A percentile compares a stretch with the other conserved stretches of the same genome.
phyloP scores from a whole-genome alignment of 2,329 filamentous ascomycete species.

The Blastomyces emzantsi region DNA sequence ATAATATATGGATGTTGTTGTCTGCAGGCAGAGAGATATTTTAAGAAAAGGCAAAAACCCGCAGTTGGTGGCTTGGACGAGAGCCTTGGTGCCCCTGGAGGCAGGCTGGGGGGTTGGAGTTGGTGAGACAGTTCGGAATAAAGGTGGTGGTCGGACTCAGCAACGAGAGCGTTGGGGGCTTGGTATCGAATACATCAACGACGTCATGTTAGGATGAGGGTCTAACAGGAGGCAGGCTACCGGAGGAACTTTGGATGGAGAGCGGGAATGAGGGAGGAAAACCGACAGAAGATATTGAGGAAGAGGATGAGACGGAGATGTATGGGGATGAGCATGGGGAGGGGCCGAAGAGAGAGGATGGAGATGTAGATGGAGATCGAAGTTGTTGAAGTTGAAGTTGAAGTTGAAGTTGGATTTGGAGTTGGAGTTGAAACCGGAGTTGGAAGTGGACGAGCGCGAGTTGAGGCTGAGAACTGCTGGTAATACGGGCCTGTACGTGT shows the following conservation, averaged over 20 bases:
- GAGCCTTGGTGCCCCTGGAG: background rate
- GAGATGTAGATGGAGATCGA: background rate
- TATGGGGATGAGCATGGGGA: background rate
- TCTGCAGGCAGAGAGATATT: background rate
- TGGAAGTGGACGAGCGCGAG: no score
- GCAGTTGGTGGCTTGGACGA: constrained; percentile 1
- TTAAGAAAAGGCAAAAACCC: background rate
- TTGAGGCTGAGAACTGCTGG: no score
- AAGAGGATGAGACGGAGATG: background rate
- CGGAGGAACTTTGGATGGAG: background rate
- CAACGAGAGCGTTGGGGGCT: background rate
- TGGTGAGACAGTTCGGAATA: background rate
- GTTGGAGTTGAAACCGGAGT: background rate
- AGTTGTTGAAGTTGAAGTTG: background rate
- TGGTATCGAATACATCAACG: background rate
- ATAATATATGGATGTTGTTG: background rate
- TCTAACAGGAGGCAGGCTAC: background rate
- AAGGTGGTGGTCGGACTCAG: background rate
- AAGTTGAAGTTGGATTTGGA: background rate
- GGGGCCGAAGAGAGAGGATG: background rate
- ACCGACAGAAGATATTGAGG: background rate
- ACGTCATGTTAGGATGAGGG: background rate
- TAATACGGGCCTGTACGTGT: no score
- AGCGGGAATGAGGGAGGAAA: background rate
- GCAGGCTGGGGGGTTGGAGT: background rate